These are phyloP conservation scores for Narthecium ossifragum DNA, from an alignment of 106 monocot genomes.

Conservation along the genomic window DNA sequence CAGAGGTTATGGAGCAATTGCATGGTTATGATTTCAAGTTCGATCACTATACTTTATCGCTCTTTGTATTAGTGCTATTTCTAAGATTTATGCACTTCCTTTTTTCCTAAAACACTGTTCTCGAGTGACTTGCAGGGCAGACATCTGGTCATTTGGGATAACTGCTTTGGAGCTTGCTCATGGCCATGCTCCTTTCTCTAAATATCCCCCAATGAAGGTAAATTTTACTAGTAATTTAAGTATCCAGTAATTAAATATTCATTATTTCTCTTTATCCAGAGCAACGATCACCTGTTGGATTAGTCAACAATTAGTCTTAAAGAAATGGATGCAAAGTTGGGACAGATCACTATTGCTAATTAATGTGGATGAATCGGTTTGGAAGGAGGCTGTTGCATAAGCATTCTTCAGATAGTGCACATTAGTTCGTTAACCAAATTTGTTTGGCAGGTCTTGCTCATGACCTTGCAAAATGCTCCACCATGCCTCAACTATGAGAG, in stretches of 20 bases:
- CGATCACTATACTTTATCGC: constrained; percentile 2
- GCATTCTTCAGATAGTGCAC: not conserved
- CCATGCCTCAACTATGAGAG: constrained; percentile 58
- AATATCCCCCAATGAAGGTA: constrained; percentile 67
- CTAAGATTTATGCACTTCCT: not conserved
- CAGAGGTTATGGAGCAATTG: constrained; percentile 58
- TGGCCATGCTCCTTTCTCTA: constrained; percentile 68
- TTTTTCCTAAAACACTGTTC: not conserved
- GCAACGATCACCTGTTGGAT: not conserved
- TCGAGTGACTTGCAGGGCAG: constrained; percentile 34
- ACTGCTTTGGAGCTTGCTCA: constrained; percentile 72
- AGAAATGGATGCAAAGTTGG: too few relatives aligned
- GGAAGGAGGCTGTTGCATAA: not conserved
- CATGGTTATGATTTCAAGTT: constrained; percentile 71
- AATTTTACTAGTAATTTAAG: too few relatives aligned
- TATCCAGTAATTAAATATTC: too few relatives aligned
- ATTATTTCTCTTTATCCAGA: too few relatives aligned
- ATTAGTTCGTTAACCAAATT: constrained; percentile 6
- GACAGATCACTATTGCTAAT: too few relatives aligned
- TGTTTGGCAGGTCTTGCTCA: constrained; percentile 52
- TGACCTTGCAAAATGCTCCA: constrained; percentile 75
- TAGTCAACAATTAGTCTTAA: too few relatives aligned
- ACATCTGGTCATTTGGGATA: constrained; percentile 74
- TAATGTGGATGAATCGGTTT: not conserved
- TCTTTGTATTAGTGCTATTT: too few relatives aligned